Conservation (phyloP, 495 filamentous ascomycete species). For the Xylaria telfairii region DNA sequence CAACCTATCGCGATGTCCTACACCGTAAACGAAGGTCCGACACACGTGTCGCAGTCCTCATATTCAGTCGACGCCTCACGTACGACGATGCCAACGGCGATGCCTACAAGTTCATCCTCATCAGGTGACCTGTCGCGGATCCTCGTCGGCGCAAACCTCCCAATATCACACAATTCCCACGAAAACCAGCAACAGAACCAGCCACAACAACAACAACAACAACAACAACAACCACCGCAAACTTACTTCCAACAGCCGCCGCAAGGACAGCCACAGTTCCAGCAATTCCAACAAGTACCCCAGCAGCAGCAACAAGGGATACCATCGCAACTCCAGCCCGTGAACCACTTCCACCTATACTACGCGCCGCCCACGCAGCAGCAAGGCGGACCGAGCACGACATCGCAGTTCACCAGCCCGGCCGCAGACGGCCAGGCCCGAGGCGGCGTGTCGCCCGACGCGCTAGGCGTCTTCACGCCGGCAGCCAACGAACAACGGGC, state of each 20-base stretch:
- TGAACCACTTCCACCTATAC: slow-evolving; percentile 28
- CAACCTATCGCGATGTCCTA: slow-evolving; percentile 16
- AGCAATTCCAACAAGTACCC: slow-evolving; percentile 2
- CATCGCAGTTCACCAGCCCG: not conserved
- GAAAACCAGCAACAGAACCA: slow-evolving; percentile 9
- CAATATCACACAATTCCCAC: not conserved
- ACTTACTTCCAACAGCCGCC: slow-evolving; percentile 4
- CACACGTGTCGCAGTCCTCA: not conserved
- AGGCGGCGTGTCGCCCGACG: not conserved
- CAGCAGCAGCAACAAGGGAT: not conserved
- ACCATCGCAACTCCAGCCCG: not conserved
- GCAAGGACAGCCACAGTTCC: slow-evolving; percentile 19
- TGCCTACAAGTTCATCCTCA: not conserved
- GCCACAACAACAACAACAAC: slow-evolving; percentile 1
- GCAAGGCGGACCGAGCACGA: not conserved
- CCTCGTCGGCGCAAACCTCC: not conserved
- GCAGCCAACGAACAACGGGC: not conserved
- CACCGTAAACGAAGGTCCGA: slow-evolving; percentile 8
- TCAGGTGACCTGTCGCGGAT: not conserved
- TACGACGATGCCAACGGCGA: not conserved
- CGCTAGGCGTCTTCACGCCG: slow-evolving; percentile 11
- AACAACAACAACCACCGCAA: slow-evolving; percentile 7
- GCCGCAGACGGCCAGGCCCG: not conserved
- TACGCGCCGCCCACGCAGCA: slow-evolving; percentile 13
- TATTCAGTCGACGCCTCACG: not conserved